A percentile compares a stretch with the other conserved stretches of the same genome.
Evolutionary conservation across 1,284 basidiomycete genomes (phyloP).

Genomic region (Naganishia sp.): DNA sequence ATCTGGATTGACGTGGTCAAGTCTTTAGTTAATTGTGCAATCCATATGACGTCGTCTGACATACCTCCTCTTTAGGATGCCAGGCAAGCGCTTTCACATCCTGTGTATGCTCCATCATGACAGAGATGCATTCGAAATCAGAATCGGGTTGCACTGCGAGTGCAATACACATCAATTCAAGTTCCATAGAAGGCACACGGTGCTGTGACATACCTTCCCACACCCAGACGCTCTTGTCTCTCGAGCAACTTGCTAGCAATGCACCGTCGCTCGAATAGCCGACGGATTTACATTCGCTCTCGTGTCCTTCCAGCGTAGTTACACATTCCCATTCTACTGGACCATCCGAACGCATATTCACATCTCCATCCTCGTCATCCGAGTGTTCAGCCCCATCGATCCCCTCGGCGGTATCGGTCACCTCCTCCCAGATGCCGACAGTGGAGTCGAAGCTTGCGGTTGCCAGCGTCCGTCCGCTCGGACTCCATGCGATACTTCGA

Average conservation of each 20-base stretch:
- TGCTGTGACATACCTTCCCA: conserved; percentile 75
- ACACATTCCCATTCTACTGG: conserved; percentile 59
- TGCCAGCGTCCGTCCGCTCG: conserved; percentile 82
- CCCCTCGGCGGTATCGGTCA: conserved; percentile 52
- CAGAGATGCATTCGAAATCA: conserved; percentile 94
- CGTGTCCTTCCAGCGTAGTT: conserved; percentile 88
- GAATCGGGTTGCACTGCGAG: conserved; percentile 75
- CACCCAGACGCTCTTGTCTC: conserved; percentile 98
- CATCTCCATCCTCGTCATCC: conserved; percentile 47
- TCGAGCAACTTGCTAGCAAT: conserved; percentile 84
- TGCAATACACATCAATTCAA: not conserved
- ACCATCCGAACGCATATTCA: conserved; percentile 21
- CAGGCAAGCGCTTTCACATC: conserved; percentile 95
- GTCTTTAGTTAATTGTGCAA: not conserved
- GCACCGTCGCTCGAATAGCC: conserved; percentile 78
- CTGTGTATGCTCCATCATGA: conserved; percentile 95
- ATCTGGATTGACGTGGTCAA: conserved; percentile 61
- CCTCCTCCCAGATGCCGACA: conserved; percentile 85
- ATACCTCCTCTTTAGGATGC: conserved; percentile 92
- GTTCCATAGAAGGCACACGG: no score
- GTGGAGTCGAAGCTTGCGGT: conserved; percentile 94
- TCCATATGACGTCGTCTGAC: conserved; percentile 28
- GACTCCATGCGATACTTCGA: conserved; percentile 85
- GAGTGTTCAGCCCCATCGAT: conserved; percentile 50
- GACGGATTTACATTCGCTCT: conserved; percentile 95